Conservation (phyloP, 169 alveolate genomes). For the Eimeria acervulina region DNA sequence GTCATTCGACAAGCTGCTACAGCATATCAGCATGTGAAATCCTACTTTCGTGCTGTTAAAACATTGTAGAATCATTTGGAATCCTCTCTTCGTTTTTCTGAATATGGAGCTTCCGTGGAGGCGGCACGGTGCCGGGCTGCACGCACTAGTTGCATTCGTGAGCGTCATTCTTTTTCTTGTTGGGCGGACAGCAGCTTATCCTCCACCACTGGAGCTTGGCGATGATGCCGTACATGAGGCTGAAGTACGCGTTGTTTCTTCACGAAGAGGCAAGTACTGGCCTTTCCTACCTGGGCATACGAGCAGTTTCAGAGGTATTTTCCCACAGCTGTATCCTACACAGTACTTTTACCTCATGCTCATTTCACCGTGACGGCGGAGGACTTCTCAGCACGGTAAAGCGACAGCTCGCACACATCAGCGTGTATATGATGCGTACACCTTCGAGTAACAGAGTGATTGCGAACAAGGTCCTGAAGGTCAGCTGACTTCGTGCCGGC, state of each 20-base stretch:
- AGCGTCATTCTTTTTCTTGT: background rate
- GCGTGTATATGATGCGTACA: background rate
- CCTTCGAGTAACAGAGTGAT: conserved; percentile 23
- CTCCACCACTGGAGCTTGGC: conserved; percentile 55
- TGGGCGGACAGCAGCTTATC: conserved; percentile 16
- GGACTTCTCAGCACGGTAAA: conserved; percentile 70
- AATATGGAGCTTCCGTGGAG: conserved; percentile 1
- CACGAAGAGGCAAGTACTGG: conserved; percentile 58
- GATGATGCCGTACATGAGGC: conserved; percentile 59
- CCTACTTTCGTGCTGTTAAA: background rate
- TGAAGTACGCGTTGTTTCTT: conserved; percentile 44
- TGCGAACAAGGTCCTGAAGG: conserved; percentile 71
- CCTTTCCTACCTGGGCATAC: background rate
- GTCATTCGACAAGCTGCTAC: background rate
- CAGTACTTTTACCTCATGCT: conserved; percentile 44
- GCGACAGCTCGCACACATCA: background rate
- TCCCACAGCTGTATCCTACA: conserved; percentile 55
- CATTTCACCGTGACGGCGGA: conserved; percentile 69
- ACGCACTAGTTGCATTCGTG: background rate
- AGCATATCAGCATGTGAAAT: background rate
- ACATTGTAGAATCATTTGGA: background rate
- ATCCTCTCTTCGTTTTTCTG: background rate
- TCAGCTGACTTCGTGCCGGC: background rate
- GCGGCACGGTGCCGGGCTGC: background rate
- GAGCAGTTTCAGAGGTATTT: background rate